These are phyloP conservation scores for Nyctanthes arbortristis DNA, from an alignment of 257 asterid species.

Conservation along the genomic window DNA sequence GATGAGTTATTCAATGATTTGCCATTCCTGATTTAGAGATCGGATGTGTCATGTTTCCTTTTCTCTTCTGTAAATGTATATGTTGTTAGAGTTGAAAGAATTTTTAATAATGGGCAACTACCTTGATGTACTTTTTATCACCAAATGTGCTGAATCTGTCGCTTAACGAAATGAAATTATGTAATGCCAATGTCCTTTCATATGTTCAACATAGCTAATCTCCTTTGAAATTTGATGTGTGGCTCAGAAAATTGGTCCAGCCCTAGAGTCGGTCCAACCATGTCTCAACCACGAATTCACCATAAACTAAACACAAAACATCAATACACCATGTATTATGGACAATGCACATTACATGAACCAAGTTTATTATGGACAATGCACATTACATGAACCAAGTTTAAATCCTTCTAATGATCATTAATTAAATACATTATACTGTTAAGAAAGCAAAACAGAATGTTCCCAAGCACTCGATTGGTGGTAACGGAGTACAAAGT, in stretches of 20 bases:
- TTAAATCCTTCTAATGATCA: too few relatives aligned
- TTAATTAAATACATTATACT: too few relatives aligned
- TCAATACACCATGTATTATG: too few relatives aligned
- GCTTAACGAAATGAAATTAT: background rate
- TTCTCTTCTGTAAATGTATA: background rate
- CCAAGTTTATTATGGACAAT: too few relatives aligned
- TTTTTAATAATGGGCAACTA: background rate
- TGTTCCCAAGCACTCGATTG: too few relatives aligned
- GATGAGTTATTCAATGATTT: constrained; percentile 26
- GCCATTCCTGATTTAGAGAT: background rate
- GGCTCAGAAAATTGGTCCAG: background rate
- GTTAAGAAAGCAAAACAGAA: too few relatives aligned
- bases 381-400: too few relatives aligned
- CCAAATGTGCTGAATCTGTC: background rate
- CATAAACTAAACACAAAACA: too few relatives aligned
- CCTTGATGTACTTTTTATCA: background rate
- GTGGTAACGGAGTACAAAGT: too few relatives aligned
- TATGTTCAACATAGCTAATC: background rate
- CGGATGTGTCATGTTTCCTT: background rate
- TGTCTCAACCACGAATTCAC: too few relatives aligned
- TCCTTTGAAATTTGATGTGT: background rate
- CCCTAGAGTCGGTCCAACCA: too few relatives aligned
- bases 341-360: too few relatives aligned
- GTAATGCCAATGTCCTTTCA: background rate
- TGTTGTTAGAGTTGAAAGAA: background rate